Evolutionary conservation across 2,329 filamentous ascomycete genomes (phyloP).

Genomic region (Alternaria longipes): DNA sequence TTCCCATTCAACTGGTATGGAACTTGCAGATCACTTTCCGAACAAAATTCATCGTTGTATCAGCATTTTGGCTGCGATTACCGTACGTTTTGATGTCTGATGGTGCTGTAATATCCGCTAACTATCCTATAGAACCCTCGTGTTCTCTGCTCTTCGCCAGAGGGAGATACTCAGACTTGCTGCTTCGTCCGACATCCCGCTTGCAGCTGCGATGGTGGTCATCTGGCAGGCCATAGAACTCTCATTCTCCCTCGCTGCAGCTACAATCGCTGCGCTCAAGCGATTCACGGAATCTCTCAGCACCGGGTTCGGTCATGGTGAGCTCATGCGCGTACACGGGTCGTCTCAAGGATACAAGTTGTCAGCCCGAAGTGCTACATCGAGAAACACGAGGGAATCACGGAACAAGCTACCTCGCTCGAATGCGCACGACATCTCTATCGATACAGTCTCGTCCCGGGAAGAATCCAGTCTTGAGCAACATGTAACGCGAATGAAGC

Average conservation of each 20-base stretch:
- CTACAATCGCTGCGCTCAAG: constrained; percentile 23
- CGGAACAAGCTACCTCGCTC: background rate
- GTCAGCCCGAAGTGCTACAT: constrained; percentile 14
- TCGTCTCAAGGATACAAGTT: constrained; percentile 17
- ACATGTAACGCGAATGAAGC: background rate
- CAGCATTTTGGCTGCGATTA: constrained; percentile 30
- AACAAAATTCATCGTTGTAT: constrained; percentile 27
- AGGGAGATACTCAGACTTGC: constrained; percentile 11
- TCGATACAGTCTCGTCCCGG: background rate
- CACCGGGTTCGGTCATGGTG: constrained; percentile 25
- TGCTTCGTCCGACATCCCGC: constrained; percentile 9
- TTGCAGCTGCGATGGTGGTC: constrained; percentile 18
- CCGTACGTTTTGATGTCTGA: constrained; percentile 15
- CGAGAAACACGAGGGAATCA: background rate
- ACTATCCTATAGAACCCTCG: constrained; percentile 8
- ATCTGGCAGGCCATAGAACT: constrained; percentile 25
- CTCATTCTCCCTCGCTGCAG: constrained; percentile 18
- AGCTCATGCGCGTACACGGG: constrained; percentile 19
- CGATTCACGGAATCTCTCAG: constrained; percentile 23
- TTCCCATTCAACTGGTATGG: constrained; percentile 29
- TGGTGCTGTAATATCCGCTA: background rate
- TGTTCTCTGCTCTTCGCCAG: constrained; percentile 17
- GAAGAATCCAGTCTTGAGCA: background rate
- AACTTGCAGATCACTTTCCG: constrained; percentile 22
- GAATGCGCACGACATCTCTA: background rate